A percentile compares a stretch with the other conserved stretches of the same genome.
These are phyloP conservation scores for Rhexocercosporidium sp. DNA, from an alignment of 2,329 filamentous ascomycete genomes.

Conservation along the genomic window DNA sequence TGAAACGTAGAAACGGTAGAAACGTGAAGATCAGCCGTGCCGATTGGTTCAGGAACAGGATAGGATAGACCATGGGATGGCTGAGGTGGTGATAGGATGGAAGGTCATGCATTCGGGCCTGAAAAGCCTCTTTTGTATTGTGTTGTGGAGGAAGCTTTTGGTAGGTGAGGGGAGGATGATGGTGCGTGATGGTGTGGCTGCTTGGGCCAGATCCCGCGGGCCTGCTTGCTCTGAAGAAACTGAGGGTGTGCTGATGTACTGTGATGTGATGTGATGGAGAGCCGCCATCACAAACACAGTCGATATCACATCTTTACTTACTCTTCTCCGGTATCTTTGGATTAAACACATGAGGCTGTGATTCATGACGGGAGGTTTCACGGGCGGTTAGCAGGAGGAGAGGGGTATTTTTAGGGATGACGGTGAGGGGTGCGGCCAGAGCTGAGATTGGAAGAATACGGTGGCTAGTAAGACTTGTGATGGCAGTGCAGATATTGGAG, in stretches of 20 bases:
- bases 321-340: background rate
- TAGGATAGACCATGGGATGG: background rate
- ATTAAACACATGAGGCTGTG: background rate
- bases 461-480: background rate
- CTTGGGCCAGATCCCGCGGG: constrained; percentile 6
- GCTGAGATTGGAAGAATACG: constrained; percentile 6
- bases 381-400: constrained; percentile 12
- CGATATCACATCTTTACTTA: background rate
- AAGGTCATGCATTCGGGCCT: constrained; percentile 11
- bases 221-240: no score
- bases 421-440: background rate
- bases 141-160: no score
- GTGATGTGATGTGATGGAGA: background rate
- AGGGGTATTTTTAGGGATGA: constrained; percentile 2
- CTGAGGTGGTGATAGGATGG: background rate
- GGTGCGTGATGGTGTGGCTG: background rate
- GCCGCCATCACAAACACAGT: constrained; percentile 1
- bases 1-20: constrained; percentile 1
- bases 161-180: background rate
- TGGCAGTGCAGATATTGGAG: background rate
- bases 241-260: constrained; percentile 10
- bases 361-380: background rate
- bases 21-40: constrained; percentile 3
- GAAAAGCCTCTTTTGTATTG: constrained; percentile 9
- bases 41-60: constrained; percentile 18